Conservation (phyloP, 148 eudicot species). For the Bassia scoparia region DNA sequence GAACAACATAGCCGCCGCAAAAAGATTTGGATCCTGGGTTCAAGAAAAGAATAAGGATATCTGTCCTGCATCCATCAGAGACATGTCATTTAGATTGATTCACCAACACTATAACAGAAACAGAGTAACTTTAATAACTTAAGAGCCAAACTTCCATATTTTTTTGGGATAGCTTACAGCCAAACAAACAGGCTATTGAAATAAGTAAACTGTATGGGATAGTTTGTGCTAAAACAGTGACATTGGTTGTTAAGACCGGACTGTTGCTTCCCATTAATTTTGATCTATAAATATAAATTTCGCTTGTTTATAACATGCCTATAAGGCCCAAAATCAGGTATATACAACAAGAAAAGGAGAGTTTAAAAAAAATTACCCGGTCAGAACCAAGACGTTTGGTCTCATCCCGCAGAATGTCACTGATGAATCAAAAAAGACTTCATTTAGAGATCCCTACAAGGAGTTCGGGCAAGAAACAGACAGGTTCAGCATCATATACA, state of each 20-base stretch:
- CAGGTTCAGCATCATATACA: no score
- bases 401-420: constrained; percentile 62
- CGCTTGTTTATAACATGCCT: background rate
- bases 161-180: no score
- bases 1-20: constrained; percentile 75
- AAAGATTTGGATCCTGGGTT: constrained; percentile 91
- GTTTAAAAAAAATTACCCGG: constrained; percentile 51
- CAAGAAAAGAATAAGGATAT: constrained; percentile 77
- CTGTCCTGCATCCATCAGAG: constrained; percentile 91
- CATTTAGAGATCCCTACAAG: constrained; percentile 76
- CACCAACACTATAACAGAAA: background rate
- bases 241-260: background rate
- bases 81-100: constrained; percentile 23
- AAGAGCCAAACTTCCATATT: background rate
- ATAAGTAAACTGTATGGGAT: background rate
- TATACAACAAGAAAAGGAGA: background rate
- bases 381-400: constrained; percentile 75
- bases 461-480: constrained; percentile 8
- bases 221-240: background rate
- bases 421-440: constrained; percentile 81
- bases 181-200: no score
- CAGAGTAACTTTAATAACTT: background rate
- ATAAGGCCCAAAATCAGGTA: background rate
- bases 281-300: constrained; percentile 7
- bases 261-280: background rate